phyloP scores from a whole-genome alignment of 1,284 basidiomycete genomes.

The Ganoderma multipileum region DNA sequence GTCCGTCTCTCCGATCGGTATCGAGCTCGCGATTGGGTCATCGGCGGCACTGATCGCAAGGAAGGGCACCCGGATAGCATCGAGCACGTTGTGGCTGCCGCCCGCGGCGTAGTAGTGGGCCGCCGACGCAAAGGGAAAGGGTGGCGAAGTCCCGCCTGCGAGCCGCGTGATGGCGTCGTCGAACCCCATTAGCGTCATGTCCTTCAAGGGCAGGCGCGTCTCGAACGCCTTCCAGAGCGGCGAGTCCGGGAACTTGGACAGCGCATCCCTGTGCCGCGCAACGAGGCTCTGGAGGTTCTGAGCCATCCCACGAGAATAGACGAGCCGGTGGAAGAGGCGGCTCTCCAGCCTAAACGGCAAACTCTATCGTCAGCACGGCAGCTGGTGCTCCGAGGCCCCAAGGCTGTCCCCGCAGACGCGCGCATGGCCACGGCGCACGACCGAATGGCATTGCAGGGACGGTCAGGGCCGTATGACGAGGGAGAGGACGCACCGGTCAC shows the following conservation, averaged over 20 bases:
- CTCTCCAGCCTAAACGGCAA: constrained; percentile 59
- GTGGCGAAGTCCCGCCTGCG: constrained; percentile 80
- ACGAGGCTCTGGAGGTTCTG: constrained; percentile 77
- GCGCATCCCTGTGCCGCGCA: constrained; percentile 60
- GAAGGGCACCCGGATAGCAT: constrained; percentile 70
- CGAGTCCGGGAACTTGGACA: constrained; percentile 59
- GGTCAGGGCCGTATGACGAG: constrained; percentile 3
- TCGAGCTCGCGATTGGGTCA: constrained; percentile 83
- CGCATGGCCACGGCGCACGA: constrained; percentile 8
- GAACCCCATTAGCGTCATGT: constrained; percentile 65
- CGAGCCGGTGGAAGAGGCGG: constrained; percentile 67
- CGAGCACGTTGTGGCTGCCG: constrained; percentile 59
- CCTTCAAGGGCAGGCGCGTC: constrained; percentile 52
- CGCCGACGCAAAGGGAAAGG: constrained; percentile 82
- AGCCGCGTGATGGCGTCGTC: constrained; percentile 75
- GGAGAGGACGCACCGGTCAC: constrained; percentile 51
- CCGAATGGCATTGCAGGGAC: constrained; percentile 8
- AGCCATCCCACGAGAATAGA: constrained; percentile 89
- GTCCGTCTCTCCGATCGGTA: constrained; percentile 64
- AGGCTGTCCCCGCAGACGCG: constrained; percentile 2
- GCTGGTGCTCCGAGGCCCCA: constrained; percentile 5
- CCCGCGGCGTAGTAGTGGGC: constrained; percentile 87
- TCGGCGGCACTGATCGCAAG: constrained; percentile 90
- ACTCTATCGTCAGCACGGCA: constrained; percentile 17
- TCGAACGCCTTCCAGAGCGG: constrained; percentile 56